A percentile compares a stretch with the other conserved stretches of the same genome.
These are phyloP conservation scores for Exophiala sp. DNA, from an alignment of 2,329 filamentous ascomycete genomes.

Conservation along the genomic window DNA sequence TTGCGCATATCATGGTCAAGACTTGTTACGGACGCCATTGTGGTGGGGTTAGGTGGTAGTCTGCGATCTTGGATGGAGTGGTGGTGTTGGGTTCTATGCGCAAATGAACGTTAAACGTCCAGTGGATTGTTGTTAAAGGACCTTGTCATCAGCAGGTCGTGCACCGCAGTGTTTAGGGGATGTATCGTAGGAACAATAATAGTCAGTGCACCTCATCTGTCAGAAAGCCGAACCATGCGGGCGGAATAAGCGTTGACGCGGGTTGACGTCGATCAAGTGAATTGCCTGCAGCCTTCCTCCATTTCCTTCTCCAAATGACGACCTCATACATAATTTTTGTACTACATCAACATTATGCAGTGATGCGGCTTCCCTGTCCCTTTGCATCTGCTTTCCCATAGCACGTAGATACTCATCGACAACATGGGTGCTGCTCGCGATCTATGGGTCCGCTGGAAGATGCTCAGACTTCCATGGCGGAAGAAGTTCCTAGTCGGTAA, in stretches of 20 bases:
- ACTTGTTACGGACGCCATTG: conserved; percentile 89
- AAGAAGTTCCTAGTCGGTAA: conserved; percentile 57
- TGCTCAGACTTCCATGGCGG: conserved; percentile 60
- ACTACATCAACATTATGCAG: neutral
- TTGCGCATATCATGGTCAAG: conserved; percentile 94
- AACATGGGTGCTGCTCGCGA: conserved; percentile 41
- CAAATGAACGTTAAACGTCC: too few relatives aligned
- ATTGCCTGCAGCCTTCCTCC: conserved; percentile 5
- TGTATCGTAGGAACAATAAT: neutral
- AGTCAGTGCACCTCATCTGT: neutral
- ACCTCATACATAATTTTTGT: neutral
- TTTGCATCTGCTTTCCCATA: neutral
- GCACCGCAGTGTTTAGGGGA: too few relatives aligned
- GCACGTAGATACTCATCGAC: neutral
- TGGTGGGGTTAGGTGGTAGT: conserved; percentile 9
- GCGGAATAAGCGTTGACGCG: conserved; percentile 9
- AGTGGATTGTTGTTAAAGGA: too few relatives aligned
- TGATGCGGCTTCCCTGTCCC: neutral
- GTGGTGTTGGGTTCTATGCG: neutral
- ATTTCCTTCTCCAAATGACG: too few relatives aligned
- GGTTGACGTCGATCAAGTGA: conserved; percentile 21
- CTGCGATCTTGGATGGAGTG: neutral
- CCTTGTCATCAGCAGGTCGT: too few relatives aligned
- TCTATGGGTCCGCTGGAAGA: conserved; percentile 63
- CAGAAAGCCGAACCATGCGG: neutral